A percentile compares a stretch with the other conserved stretches of the same genome.
Evolutionary conservation across 2,329 filamentous ascomycete species (phyloP).

Genomic region (Leptographium radiaticola): DNA sequence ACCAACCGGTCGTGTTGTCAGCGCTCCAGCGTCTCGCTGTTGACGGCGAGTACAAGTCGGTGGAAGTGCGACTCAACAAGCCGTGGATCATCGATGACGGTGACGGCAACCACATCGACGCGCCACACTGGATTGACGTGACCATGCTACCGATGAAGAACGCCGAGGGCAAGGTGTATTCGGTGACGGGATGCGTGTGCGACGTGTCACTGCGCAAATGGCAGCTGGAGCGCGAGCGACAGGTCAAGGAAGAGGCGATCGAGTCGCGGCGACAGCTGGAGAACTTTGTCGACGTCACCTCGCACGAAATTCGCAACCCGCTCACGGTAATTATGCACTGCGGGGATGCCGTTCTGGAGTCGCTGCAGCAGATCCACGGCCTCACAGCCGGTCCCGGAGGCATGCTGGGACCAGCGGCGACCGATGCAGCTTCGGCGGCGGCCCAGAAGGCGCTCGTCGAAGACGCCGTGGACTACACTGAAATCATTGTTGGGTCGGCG

Average conservation of each 20-base stretch:
- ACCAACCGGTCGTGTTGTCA: conserved; percentile 25
- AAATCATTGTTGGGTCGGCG: conserved; percentile 66
- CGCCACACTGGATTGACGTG: conserved; percentile 34
- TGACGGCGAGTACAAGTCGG: conserved; percentile 29
- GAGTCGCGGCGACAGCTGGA: conserved; percentile 58
- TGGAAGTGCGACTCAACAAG: conserved; percentile 35
- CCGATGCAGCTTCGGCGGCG: conserved; percentile 11
- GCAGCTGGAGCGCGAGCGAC: conserved; percentile 36
- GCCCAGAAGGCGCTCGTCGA: conserved; percentile 31
- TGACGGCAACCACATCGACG: conserved; percentile 27
- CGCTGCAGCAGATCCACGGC: conserved; percentile 30
- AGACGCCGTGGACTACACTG: conserved; percentile 57
- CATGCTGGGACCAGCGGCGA: not conserved
- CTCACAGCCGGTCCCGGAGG: not conserved
- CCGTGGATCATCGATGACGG: conserved; percentile 32
- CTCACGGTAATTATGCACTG: conserved; percentile 62
- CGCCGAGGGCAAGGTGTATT: conserved; percentile 31
- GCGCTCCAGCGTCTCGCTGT: conserved; percentile 26
- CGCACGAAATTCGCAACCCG: conserved; percentile 63
- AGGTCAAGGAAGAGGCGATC: conserved; percentile 40
- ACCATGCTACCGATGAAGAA: conserved; percentile 37
- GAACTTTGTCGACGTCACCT: conserved; percentile 67
- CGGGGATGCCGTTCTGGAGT: conserved; percentile 53
- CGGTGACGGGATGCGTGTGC: conserved; percentile 34
- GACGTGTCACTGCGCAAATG: conserved; percentile 37